Evolutionary conservation across 768 basidiomycete genomes (phyloP).

Genomic region (Xanthoconium purpureum): DNA sequence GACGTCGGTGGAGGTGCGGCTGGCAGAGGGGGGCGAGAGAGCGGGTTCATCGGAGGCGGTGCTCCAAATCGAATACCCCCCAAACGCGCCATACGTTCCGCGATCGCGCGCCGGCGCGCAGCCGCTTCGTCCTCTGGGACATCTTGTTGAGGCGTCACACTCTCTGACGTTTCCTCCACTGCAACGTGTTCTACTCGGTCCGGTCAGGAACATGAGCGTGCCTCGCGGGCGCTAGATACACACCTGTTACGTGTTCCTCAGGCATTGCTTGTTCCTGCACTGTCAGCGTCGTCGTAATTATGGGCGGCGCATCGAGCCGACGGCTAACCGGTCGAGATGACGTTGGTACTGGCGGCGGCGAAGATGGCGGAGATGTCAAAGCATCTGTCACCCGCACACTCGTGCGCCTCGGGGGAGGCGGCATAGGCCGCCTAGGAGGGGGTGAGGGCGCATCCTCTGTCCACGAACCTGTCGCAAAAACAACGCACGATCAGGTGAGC

Average conservation of each 20-base stretch:
- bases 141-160: constrained; percentile 10
- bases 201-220: not conserved
- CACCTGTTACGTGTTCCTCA: constrained; percentile 10
- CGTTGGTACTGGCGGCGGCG: constrained; percentile 20
- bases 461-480: constrained; percentile 9
- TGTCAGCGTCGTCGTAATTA: constrained; percentile 24
- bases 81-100: constrained; percentile 92
- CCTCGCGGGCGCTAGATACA: not conserved
- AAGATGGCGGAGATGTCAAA: constrained; percentile 7
- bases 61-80: constrained; percentile 83
- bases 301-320: constrained; percentile 21
- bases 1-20: constrained; percentile 37
- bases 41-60: constrained; percentile 45
- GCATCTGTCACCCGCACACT: constrained; percentile 17
- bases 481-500: constrained; percentile 1
- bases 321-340: constrained; percentile 14
- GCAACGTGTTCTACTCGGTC: not conserved
- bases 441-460: constrained; percentile 10
- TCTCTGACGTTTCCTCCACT: constrained; percentile 13
- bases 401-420: constrained; percentile 23
- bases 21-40: constrained; percentile 37
- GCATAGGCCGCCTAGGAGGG: constrained; percentile 19
- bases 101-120: constrained; percentile 65
- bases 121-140: constrained; percentile 46
- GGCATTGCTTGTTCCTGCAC: constrained; percentile 6